These are phyloP conservation scores for Fusarium sp. DNA, from an alignment of 2,329 filamentous ascomycete genomes.

Conservation along the genomic window DNA sequence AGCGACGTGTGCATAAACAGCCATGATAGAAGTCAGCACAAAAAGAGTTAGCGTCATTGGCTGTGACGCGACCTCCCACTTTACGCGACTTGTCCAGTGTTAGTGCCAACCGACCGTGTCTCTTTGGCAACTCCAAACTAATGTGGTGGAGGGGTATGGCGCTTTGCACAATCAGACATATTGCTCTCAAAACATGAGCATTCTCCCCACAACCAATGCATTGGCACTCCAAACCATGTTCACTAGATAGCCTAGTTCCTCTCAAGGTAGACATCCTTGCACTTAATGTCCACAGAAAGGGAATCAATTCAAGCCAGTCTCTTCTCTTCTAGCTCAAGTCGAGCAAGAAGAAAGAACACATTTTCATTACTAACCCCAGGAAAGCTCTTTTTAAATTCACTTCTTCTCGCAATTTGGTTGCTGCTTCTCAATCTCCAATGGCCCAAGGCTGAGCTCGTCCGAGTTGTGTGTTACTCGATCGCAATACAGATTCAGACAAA, in stretches of 20 bases:
- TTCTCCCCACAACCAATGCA: neutral
- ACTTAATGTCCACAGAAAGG: neutral
- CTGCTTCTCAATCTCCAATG: neutral
- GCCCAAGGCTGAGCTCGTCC: neutral
- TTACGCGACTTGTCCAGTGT: constrained; percentile 3
- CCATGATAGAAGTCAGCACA: neutral
- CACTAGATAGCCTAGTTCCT: neutral
- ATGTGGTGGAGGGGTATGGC: neutral
- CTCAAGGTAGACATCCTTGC: neutral
- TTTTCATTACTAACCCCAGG: neutral
- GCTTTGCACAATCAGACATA: neutral
- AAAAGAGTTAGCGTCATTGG: constrained; percentile 5
- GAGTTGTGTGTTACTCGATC: neutral
- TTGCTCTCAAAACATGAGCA: neutral
- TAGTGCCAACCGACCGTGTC: neutral
- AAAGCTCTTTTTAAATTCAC: neutral
- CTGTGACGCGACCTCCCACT: constrained; percentile 10
- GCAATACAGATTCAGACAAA: neutral
- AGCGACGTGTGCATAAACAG: constrained; percentile 12
- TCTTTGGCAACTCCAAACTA: neutral
- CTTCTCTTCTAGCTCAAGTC: neutral
- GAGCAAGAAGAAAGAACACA: neutral
- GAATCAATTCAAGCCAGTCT: neutral
- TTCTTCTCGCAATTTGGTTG: neutral
- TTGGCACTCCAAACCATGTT: neutral